phyloP scores from a whole-genome alignment of 768 basidiomycete species.

The Boletus sensibilis region DNA sequence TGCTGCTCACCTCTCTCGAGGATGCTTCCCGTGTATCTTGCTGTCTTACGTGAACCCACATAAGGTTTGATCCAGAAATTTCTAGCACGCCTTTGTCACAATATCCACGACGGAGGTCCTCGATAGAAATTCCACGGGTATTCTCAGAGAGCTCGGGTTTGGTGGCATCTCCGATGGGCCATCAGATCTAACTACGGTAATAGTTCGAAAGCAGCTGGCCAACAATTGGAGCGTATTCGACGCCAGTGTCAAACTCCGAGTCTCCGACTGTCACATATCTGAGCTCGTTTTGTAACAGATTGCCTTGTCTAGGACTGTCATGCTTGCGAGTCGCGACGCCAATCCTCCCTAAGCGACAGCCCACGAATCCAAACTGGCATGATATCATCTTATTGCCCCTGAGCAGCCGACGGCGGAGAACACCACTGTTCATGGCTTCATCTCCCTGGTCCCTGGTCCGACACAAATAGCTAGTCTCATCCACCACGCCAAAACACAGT shows the following conservation, averaged over 20 bases:
- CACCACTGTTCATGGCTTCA: neutral
- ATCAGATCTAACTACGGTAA: neutral
- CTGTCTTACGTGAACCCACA: constrained; percentile 15
- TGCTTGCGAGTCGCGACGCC: constrained; percentile 3
- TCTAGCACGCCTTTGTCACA: neutral
- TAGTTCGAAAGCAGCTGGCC: neutral
- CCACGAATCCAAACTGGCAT: neutral
- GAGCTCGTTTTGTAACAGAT: neutral
- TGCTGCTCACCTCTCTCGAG: neutral
- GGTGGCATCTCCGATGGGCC: constrained; percentile 19
- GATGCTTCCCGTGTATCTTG: constrained; percentile 3
- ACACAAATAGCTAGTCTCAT: neutral
- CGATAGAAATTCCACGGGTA: constrained; percentile 1
- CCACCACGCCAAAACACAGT: neutral
- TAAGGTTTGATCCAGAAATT: constrained; percentile 12
- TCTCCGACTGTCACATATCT: constrained; percentile 15
- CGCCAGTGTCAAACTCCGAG: constrained; percentile 10
- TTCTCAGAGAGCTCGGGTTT: constrained; percentile 14
- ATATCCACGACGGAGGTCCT: constrained; percentile 9
- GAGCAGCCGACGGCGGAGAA: neutral
- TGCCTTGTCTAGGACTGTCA: neutral
- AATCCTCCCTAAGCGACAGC: neutral
- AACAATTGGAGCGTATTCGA: neutral
- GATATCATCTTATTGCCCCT: constrained; percentile 7
- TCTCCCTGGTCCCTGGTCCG: neutral